Evolutionary conservation across 2,329 filamentous ascomycete species (phyloP).

Genomic region (Cephalotrichum gorgonifer): DNA sequence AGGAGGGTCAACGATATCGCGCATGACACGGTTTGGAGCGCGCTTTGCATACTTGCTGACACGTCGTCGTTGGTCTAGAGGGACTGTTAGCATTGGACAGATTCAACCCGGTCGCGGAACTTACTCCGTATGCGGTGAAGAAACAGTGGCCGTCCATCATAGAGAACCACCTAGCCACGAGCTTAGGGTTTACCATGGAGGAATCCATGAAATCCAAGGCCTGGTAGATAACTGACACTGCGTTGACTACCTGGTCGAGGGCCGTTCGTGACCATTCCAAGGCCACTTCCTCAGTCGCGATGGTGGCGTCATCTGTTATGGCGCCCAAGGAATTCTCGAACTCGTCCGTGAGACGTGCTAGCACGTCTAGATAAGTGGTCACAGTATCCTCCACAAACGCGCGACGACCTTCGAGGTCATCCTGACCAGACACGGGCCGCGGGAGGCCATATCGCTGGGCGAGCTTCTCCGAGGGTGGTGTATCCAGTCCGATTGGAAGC

Average conservation of each 20-base stretch:
- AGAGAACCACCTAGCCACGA: slow-evolving; percentile 64
- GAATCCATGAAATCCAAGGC: slow-evolving; percentile 50
- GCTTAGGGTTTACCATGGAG: slow-evolving; percentile 44
- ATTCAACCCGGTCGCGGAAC: slow-evolving; percentile 13
- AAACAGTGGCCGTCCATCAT: slow-evolving; percentile 60
- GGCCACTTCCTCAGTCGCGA: slow-evolving; percentile 42
- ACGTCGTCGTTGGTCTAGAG: slow-evolving; percentile 6
- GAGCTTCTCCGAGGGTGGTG: slow-evolving; percentile 13
- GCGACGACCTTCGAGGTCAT: not conserved
- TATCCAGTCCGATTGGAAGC: slow-evolving; percentile 21
- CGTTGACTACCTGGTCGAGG: slow-evolving; percentile 62
- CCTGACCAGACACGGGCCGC: slow-evolving; percentile 6
- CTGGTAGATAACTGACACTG: slow-evolving; percentile 64
- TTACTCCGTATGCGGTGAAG: slow-evolving; percentile 53
- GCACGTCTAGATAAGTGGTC: slow-evolving; percentile 34
- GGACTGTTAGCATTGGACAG: not conserved
- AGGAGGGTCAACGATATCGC: slow-evolving; percentile 64
- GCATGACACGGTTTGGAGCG: slow-evolving; percentile 52
- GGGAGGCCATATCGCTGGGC: slow-evolving; percentile 19
- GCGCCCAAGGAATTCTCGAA: slow-evolving; percentile 38
- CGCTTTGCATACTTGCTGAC: slow-evolving; percentile 7
- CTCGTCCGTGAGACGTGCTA: slow-evolving; percentile 36
- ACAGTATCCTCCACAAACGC: slow-evolving; percentile 6
- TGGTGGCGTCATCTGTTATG: slow-evolving; percentile 36
- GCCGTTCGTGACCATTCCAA: slow-evolving; percentile 51